A percentile compares a stretch with the other conserved stretches of the same genome.
Conservation (phyloP, 345 rosid genomes). For the Hypericum androsaemum region DNA sequence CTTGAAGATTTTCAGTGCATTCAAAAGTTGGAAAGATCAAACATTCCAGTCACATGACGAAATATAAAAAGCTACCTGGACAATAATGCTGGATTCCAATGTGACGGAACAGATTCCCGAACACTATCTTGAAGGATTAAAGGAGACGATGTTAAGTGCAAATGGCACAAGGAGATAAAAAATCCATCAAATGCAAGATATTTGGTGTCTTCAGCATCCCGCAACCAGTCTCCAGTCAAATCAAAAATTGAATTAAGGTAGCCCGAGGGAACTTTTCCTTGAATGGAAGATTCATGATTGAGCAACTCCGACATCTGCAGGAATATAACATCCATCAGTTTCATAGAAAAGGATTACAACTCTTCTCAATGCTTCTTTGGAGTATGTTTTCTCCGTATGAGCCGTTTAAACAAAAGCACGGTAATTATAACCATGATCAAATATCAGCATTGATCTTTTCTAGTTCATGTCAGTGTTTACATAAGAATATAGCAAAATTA, state of each 20-base stretch:
- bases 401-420: too few relatives aligned
- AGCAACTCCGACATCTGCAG: conserved; percentile 66
- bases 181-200: conserved; percentile 68
- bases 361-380: too few relatives aligned
- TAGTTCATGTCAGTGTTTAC: too few relatives aligned
- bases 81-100: conserved; percentile 57
- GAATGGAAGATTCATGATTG: conserved; percentile 50
- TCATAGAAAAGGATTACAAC: too few relatives aligned
- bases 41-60: background rate
- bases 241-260: conserved; percentile 51
- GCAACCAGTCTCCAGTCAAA: conserved; percentile 57
- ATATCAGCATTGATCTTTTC: too few relatives aligned
- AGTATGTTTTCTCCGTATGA: too few relatives aligned
- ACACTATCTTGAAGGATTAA: conserved; percentile 44
- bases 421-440: too few relatives aligned
- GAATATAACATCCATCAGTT: background rate
- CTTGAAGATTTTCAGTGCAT: too few relatives aligned
- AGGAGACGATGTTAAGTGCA: conserved; percentile 53
- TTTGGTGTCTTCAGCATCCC: conserved; percentile 46
- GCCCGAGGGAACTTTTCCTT: conserved; percentile 71
- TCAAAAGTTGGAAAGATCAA: background rate
- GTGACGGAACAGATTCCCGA: conserved; percentile 49
- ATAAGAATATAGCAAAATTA: background rate
- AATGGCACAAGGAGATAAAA: conserved; percentile 55
- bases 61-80: conserved; percentile 37